Evolutionary conservation across 495 filamentous ascomycete species (phyloP).

Genomic region (Aspergillus asperescens): DNA sequence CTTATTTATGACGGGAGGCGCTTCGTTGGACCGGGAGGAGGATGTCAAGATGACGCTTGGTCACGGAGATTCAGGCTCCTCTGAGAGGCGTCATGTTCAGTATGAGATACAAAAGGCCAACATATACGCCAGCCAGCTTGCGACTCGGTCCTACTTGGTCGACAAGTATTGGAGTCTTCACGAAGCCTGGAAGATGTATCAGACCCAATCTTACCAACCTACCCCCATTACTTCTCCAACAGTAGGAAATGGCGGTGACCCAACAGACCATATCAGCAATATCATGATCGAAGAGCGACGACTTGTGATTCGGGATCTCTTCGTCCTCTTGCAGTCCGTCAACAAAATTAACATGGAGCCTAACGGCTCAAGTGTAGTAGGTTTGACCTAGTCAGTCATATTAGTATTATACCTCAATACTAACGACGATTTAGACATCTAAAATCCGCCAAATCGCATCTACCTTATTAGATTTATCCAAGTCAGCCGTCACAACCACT

Average conservation of each 20-base stretch:
- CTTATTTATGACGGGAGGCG: slow-evolving; percentile 31
- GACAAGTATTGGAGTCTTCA: slow-evolving; percentile 71
- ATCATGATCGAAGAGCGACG: slow-evolving; percentile 66
- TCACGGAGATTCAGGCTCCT: slow-evolving; percentile 24
- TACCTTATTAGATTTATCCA: slow-evolving; percentile 61
- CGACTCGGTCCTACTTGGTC: slow-evolving; percentile 72
- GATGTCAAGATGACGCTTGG: slow-evolving; percentile 17
- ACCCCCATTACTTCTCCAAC: slow-evolving; percentile 11
- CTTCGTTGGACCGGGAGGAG: slow-evolving; percentile 6
- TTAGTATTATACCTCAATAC: not conserved
- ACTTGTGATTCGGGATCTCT: slow-evolving; percentile 66
- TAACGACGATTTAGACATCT: slow-evolving; percentile 37
- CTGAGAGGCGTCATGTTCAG: slow-evolving; percentile 50
- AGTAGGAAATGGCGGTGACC: slow-evolving; percentile 18
- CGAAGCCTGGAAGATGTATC: slow-evolving; percentile 44
- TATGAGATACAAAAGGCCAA: slow-evolving; percentile 83
- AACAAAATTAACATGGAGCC: slow-evolving; percentile 78
- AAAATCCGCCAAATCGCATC: slow-evolving; percentile 73
- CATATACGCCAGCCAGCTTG: slow-evolving; percentile 69
- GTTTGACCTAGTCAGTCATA: slow-evolving; percentile 15
- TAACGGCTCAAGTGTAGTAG: slow-evolving; percentile 65
- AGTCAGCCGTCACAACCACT: slow-evolving; percentile 41
- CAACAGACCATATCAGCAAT: slow-evolving; percentile 40
- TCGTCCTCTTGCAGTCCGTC: slow-evolving; percentile 63
- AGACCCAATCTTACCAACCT: slow-evolving; percentile 23